Conservation (phyloP, 2,329 filamentous ascomycete species). For the Cercospora sp. region DNA sequence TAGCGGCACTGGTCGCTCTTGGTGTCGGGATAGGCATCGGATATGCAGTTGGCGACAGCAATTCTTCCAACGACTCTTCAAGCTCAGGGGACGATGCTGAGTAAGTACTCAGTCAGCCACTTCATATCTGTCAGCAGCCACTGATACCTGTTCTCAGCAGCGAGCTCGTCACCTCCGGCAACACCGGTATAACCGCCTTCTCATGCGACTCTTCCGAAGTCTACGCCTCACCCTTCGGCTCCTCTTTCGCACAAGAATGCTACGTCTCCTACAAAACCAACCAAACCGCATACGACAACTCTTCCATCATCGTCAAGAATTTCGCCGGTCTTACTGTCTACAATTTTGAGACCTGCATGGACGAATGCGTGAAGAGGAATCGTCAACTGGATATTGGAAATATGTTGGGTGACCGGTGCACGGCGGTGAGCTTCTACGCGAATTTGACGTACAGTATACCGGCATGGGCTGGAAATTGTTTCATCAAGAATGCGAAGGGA, state of each 20-base stretch:
- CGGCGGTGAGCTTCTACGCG: slow-evolving; percentile 15
- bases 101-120: not conserved
- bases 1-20: slow-evolving; percentile 5
- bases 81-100: not conserved
- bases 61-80: not conserved
- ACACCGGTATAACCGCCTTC: slow-evolving; percentile 13
- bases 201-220: not conserved
- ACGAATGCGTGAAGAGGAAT: slow-evolving; percentile 16
- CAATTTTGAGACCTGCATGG: slow-evolving; percentile 15
- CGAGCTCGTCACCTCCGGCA: slow-evolving; percentile 11
- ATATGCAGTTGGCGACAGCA: slow-evolving; percentile 15
- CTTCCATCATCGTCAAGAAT: slow-evolving; percentile 15
- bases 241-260: slow-evolving; percentile 17
- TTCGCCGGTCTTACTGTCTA: slow-evolving; percentile 17
- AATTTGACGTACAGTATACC: slow-evolving; percentile 17
- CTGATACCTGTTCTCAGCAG: not conserved
- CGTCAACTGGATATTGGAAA: slow-evolving; percentile 14
- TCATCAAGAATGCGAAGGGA: slow-evolving; percentile 17
- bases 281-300: slow-evolving; percentile 17
- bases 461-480: slow-evolving; percentile 17
- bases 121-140: not conserved
- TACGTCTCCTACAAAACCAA: slow-evolving; percentile 17
- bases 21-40: slow-evolving; percentile 14
- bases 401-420: slow-evolving; percentile 10
- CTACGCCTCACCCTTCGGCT: slow-evolving; percentile 16